These are phyloP conservation scores for Picea sitchensis DNA, from an alignment of 75 land plant genomes.

Conservation along the genomic window DNA sequence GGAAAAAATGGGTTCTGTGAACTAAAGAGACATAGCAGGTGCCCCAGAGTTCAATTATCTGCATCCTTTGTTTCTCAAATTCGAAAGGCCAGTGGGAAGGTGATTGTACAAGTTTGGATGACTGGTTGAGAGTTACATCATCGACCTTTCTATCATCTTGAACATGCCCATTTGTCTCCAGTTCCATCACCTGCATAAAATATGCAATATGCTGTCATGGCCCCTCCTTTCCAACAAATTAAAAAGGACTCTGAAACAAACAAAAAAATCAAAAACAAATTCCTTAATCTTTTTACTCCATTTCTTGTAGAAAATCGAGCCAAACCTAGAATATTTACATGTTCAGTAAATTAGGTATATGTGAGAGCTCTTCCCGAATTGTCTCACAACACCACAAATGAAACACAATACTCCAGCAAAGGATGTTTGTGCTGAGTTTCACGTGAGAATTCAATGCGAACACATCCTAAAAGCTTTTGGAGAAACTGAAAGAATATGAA, in stretches of 20 bases:
- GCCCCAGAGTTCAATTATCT: constrained; percentile 75
- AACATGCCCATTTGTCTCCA: constrained; percentile 9
- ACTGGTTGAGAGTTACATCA: constrained; percentile 21
- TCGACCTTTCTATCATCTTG: constrained; percentile 10
- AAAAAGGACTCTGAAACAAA: not conserved
- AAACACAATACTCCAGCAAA: not conserved
- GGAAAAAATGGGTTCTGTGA: constrained; percentile 77
- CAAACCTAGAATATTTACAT: not conserved
- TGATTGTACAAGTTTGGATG: constrained; percentile 14
- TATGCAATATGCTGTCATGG: not conserved
- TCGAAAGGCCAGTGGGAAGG: constrained; percentile 38
- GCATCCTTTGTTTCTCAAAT: constrained; percentile 46
- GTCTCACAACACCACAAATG: not conserved
- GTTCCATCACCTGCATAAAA: constrained; percentile 23
- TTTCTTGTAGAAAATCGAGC: not conserved
- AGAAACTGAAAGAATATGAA: not conserved
- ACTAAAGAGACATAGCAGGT: constrained; percentile 58
- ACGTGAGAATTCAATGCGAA: not conserved
- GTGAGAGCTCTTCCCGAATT: not conserved
- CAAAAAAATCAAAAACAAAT: not conserved
- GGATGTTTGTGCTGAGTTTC: not conserved
- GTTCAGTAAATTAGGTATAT: not conserved
- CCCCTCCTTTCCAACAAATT: not conserved
- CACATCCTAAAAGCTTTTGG: not conserved
- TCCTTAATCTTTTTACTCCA: not conserved